Base-by-base conservation (phyloP, 768 basidiomycete species). In the Boletus coccyginus region DNA sequence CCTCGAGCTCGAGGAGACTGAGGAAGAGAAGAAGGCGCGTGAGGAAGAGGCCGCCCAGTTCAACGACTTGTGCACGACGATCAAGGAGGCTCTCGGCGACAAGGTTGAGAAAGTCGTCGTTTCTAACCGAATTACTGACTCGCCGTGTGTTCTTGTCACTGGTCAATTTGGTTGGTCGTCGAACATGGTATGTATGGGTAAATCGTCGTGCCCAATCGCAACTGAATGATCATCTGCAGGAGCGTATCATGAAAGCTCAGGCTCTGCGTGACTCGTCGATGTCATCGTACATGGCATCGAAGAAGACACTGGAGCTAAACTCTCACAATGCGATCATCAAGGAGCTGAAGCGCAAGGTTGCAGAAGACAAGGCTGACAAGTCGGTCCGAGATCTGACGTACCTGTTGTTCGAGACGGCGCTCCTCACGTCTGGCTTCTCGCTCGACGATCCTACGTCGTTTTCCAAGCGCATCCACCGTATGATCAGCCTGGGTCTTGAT, bases 91-190 rank as follows among this genome's bases (percentile, higher is more conserved):
- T 55, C 94, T 99, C 57, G 95, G 96, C 56, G 96, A 98, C 77
- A 96, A 95, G 83, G 95, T 99, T 61, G 97, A 99, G 84, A 99
- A 99, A 83, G 96, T 99, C 24, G 84, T 96, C 60, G 81, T 98
- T 63, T 98, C 96, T 45, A 98, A 96, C 85, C 93, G 96, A 75
- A 96, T 99, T 79, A 82, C 85, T 65, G 94, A 96, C 75, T 97
- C 94, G 19, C 95, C 94, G 58, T 98, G 89, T 73, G 96, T 97
- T 44, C 87, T 96, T 67, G 94, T 98, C 70, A 98, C 97, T 57
- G 96, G 96, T 55, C 95, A 98, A 74, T 99, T 98, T 76, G 97
- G 96, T 53, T 99, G 96, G 96, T 97, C 94, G 29, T 94, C 95
- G 53, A 98, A 98, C 83, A 98, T 98, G 96, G 90, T 87, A 60